Base-by-base conservation (phyloP, 1,284 basidiomycete species). In the Ustilago tritici region DNA sequence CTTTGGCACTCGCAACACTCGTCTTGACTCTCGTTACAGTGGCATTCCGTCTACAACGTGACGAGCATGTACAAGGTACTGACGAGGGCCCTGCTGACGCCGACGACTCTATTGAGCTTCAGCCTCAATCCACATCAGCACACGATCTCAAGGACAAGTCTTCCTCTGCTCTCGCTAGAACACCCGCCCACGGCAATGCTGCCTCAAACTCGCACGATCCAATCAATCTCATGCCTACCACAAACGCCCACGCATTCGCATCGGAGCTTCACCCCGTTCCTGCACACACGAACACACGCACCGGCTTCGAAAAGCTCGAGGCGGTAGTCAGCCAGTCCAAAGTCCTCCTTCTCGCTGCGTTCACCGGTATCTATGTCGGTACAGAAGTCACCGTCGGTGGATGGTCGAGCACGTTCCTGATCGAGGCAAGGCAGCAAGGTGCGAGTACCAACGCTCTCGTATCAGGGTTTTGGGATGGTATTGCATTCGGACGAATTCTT, bases 381-480 rank as follows among this genome's bases (percentile, higher is more conserved):
- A 74, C 72, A 35, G 80, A 82, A 50, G 80, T 82, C 9, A 68
- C 78, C 2, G 78, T 82, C 17, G 80, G 80, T 10, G 80, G 80
- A 2, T 82, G 80, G 80, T 65, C 61, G 0, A 63, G 64, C 4
- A 60, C 80, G 0, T 82, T 60, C 61, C 41, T 82, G 28, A 65
- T 73, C 34, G 64, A 70, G 32, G 65, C 70, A 23, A 65, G 78
- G 15, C 68, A 69, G 58, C 54, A 64, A 15, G 40, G 38, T 6
- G 49, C 65, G 4, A 61, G 31, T 11, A 65, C 78, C 61, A 78
- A 75, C 40, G 63, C 64, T 7, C 65, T 82, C 61, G 78, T 82
- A 32, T 78, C 74, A 7, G 78, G 71, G 40, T 82, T 80, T 52
- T 82, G 80, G 80, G 80, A 46, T 4, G 80, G 80, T 2, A 65